Percentiles rank a stretch among this genome's conserved stretches.
These are phyloP conservation scores for Lunasporangiospora selenospora DNA, from an alignment of 192 early-diverging fungal species.

Conservation along the genomic window DNA sequence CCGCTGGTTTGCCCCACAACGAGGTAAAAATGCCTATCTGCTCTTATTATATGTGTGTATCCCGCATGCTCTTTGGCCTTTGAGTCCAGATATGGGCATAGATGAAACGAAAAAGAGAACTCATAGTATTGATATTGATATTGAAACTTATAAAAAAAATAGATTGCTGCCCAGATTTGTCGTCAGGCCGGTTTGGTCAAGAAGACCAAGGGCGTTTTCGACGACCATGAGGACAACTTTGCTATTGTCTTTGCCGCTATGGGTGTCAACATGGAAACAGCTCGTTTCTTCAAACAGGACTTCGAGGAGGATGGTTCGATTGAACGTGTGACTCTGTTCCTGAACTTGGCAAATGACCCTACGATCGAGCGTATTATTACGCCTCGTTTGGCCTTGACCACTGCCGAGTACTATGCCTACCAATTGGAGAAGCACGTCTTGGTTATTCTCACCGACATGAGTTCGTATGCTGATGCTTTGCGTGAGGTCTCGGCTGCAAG, in stretches of 20 bases:
- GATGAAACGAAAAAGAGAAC: no score
- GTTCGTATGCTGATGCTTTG: conserved; percentile 98
- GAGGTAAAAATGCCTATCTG: conserved; percentile 62
- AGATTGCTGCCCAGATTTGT: conserved; percentile 99
- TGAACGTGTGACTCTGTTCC: conserved; percentile 97
- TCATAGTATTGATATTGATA: no score
- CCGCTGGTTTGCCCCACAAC: conserved; percentile 97
- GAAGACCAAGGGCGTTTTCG: conserved; percentile 91
- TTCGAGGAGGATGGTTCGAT: conserved; percentile 99
- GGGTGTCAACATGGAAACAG: conserved; percentile 99
- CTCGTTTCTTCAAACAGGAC: conserved; percentile 99
- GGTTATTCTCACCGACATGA: conserved; percentile 99
- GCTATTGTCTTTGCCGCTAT: conserved; percentile 99
- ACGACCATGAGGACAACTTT: conserved; percentile 99
- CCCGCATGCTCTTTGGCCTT: no score
- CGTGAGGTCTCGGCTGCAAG: conserved; percentile 99
- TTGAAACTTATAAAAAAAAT: conserved; percentile 1
- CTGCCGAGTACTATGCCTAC: conserved; percentile 99
- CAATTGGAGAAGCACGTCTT: conserved; percentile 99
- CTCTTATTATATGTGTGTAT: no score
- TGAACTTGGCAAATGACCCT: conserved; percentile 99
- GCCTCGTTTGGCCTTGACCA: conserved; percentile 96
- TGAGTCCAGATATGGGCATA: no score
- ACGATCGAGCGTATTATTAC: conserved; percentile 99
- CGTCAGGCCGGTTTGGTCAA: conserved; percentile 98